Evolutionary conservation across 176 grass and related monocot genomes (phyloP), one percentile per base, ranked within the genome.

Genomic region (Phoenix roebelenii): DNA sequence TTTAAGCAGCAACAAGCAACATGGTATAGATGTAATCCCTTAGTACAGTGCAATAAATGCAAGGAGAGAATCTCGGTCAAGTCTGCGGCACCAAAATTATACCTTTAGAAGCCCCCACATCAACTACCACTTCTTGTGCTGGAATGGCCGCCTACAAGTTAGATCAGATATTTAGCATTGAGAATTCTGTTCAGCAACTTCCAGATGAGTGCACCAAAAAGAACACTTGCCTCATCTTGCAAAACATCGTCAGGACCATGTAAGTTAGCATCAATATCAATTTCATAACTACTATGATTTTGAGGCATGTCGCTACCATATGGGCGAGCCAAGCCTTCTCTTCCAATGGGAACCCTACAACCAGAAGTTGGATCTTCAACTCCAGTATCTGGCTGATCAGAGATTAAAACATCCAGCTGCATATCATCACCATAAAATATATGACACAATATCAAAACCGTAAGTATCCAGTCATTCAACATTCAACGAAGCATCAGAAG

Each of bases 341-440:
- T 72, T 9, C 24, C 66, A 29, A 15, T 32, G 28, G 50, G 39
- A 35, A 68, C 64, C 51, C 67, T 29, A 80, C 70, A 59, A 81
- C 25, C 28, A 55, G 63, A 54, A 66, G 81, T 60, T 58, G 54
- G 60, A 74, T 63, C 28, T 58, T 52, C 64, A 49, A 50, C 57
- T 73, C 74, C 49, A 52, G 16, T 12, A 51, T 32, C 76, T 63
- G 49, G 50, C 49, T 23, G 26, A 19, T 67, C 70, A 23, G 23
- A 49, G 53, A 75, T 54, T 59, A 53, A 22, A 58, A 23, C 6
- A 25, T 78, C 51, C 54, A 72, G 53, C 23, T 75, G 58, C 15
- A 82, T 50, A 35, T 61, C 50, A 29, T 69, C 39, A 68, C 57
- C 86, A 81, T 89, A 30, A 77, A 76, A 50, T 26, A 68, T 23